Evolutionary conservation across 1,284 basidiomycete species (phyloP).

Genomic region (Coniferiporia sulphurascens): DNA sequence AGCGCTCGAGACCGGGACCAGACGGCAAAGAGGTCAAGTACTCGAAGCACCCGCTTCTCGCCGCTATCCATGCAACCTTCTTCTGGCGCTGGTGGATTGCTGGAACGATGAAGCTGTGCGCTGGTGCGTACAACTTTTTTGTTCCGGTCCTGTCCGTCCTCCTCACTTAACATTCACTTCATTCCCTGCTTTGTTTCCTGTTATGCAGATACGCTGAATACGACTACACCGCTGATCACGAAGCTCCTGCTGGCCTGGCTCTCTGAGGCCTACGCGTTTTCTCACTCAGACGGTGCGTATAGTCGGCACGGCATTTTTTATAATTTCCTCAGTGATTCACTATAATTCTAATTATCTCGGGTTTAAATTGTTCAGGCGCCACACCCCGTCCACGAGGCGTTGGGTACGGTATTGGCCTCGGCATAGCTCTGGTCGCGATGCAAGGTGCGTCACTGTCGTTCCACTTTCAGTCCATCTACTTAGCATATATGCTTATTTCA

Average conservation of each 20-base stretch:
- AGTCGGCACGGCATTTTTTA: background rate
- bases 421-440: slow-evolving; percentile 63
- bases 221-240: slow-evolving; percentile 58
- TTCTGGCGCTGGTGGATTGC: slow-evolving; percentile 49
- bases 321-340: background rate
- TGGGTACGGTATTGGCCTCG: slow-evolving; percentile 56
- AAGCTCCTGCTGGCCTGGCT: slow-evolving; percentile 63
- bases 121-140: slow-evolving; percentile 35
- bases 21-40: slow-evolving; percentile 17
- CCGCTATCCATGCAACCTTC: slow-evolving; percentile 55
- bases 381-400: slow-evolving; percentile 40
- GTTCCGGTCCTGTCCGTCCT: background rate
- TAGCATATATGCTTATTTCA: background rate
- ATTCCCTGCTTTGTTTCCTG: background rate
- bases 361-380: slow-evolving; percentile 20
- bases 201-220: slow-evolving; percentile 47
- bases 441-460: slow-evolving; percentile 36
- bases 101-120: slow-evolving; percentile 49
- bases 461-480: background rate
- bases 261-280: slow-evolving; percentile 39
- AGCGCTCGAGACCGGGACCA: background rate
- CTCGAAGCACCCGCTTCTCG: slow-evolving; percentile 55
- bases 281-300: slow-evolving; percentile 4
- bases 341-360: background rate
- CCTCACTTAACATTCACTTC: background rate